Percentiles rank a stretch among this genome's conserved stretches.
These are phyloP conservation scores for Leccinum subgranulosum DNA, from an alignment of 768 basidiomycete genomes.

Conservation along the genomic window DNA sequence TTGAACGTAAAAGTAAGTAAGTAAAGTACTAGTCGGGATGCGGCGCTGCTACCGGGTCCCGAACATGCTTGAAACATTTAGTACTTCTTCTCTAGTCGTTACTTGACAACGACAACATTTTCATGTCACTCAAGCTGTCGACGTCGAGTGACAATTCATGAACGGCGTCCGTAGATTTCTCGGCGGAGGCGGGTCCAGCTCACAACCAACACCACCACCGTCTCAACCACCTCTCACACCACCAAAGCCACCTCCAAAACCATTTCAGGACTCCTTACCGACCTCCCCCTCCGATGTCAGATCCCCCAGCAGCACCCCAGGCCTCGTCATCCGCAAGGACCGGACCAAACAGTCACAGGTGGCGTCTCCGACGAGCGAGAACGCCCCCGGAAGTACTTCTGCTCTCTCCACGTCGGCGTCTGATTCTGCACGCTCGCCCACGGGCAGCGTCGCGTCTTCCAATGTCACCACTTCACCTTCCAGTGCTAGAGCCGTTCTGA, in stretches of 20 bases:
- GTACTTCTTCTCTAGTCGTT: background rate
- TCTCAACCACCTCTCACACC: slow-evolving; percentile 15
- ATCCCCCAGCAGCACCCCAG: slow-evolving; percentile 23
- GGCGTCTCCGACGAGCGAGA: slow-evolving; percentile 21
- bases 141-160: slow-evolving; percentile 39
- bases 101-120: slow-evolving; percentile 13
- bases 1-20: slow-evolving; percentile 12
- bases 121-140: slow-evolving; percentile 17
- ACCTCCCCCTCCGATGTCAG: slow-evolving; percentile 26
- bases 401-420: slow-evolving; percentile 23
- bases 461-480: slow-evolving; percentile 18
- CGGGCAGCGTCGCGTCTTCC: slow-evolving; percentile 25
- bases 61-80: background rate
- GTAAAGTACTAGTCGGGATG: background rate
- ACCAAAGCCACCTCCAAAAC: slow-evolving; percentile 32
- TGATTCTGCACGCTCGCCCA: slow-evolving; percentile 19
- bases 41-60: background rate
- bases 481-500: slow-evolving; percentile 12
- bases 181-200: slow-evolving; percentile 39
- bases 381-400: slow-evolving; percentile 25
- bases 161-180: slow-evolving; percentile 72
- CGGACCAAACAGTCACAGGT: slow-evolving; percentile 32
- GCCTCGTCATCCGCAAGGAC: slow-evolving; percentile 54
- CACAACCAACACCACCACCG: slow-evolving; percentile 26
- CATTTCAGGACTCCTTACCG: slow-evolving; percentile 40